These are phyloP conservation scores for Fusarium hostae DNA, from an alignment of 2,329 filamentous ascomycete species.

Conservation along the genomic window DNA sequence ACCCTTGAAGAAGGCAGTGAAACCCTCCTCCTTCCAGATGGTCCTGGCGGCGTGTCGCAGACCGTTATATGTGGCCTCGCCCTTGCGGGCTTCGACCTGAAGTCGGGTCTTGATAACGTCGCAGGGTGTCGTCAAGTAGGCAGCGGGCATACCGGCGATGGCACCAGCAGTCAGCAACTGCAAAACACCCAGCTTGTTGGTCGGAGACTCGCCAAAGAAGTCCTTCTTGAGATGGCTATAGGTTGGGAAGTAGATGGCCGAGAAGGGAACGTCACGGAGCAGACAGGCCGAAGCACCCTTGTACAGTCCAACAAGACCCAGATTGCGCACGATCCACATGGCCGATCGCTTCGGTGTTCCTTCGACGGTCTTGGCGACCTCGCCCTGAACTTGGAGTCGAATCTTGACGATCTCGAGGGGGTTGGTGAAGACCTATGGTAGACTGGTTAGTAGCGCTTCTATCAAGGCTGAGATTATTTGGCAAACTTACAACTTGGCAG, in stretches of 20 bases:
- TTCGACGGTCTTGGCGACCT: slow-evolving; percentile 88
- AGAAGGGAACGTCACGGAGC: slow-evolving; percentile 96
- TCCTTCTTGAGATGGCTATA: slow-evolving; percentile 96
- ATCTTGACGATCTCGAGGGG: slow-evolving; percentile 99
- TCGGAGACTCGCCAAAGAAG: slow-evolving; percentile 87
- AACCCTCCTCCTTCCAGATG: slow-evolving; percentile 90
- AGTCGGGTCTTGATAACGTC: slow-evolving; percentile 99
- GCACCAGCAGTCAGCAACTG: slow-evolving; percentile 95
- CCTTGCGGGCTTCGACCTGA: slow-evolving; percentile 97
- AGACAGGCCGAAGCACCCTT: slow-evolving; percentile 96
- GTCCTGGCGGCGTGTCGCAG: slow-evolving; percentile 86
- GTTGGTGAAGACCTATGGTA: slow-evolving; percentile 86
- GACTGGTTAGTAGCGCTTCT: slow-evolving; percentile 7
- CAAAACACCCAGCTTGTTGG: slow-evolving; percentile 87
- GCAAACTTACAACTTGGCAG: slow-evolving; percentile 88
- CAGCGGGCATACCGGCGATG: slow-evolving; percentile 90
- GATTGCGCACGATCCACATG: slow-evolving; percentile 96
- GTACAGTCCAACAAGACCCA: slow-evolving; percentile 94
- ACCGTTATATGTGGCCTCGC: slow-evolving; percentile 87
- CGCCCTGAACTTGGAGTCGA: slow-evolving; percentile 94
- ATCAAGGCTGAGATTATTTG: neutral
- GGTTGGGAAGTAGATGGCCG: slow-evolving; percentile 97
- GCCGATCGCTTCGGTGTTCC: slow-evolving; percentile 88
- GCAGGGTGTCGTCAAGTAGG: slow-evolving; percentile 95
- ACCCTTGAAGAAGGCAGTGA: slow-evolving; percentile 98